Conservation (phyloP, 345 rosid species). For the Pistacia vera region DNA sequence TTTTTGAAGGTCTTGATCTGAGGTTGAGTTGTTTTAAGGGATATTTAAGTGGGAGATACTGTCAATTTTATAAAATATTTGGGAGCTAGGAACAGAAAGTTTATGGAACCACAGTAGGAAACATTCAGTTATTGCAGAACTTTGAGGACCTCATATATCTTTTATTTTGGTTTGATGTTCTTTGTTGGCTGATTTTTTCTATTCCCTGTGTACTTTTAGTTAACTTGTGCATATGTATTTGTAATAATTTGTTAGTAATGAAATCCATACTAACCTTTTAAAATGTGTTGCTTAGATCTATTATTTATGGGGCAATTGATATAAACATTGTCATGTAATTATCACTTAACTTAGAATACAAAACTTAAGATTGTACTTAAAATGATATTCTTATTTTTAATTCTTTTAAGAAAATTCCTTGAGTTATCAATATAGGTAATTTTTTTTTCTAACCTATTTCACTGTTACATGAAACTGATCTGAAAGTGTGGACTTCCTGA, state of each 20-base stretch:
- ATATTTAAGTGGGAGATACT: not conserved
- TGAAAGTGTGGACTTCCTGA: not conserved
- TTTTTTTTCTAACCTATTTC: not conserved
- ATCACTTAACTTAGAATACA: no score
- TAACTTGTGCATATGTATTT: no score
- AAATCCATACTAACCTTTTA: no score
- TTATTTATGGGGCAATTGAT: no score
- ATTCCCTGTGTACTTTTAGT: not conserved
- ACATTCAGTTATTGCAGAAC: not conserved
- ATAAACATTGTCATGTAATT: no score
- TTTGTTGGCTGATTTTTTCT: not conserved
- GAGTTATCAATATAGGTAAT: no score
- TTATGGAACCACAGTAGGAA: not conserved
- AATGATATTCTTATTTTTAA: no score
- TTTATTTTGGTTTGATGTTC: not conserved
- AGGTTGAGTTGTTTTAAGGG: not conserved
- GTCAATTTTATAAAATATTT: not conserved
- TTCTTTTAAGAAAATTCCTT: no score
- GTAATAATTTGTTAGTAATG: no score
- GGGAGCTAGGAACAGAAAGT: not conserved
- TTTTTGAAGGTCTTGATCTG: not conserved
- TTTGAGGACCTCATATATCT: not conserved
- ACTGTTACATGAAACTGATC: not conserved
- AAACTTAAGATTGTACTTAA: no score
- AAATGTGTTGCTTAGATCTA: no score